Evolutionary conservation across 768 basidiomycete species (phyloP).

Genomic region (Calocera viscosa): DNA sequence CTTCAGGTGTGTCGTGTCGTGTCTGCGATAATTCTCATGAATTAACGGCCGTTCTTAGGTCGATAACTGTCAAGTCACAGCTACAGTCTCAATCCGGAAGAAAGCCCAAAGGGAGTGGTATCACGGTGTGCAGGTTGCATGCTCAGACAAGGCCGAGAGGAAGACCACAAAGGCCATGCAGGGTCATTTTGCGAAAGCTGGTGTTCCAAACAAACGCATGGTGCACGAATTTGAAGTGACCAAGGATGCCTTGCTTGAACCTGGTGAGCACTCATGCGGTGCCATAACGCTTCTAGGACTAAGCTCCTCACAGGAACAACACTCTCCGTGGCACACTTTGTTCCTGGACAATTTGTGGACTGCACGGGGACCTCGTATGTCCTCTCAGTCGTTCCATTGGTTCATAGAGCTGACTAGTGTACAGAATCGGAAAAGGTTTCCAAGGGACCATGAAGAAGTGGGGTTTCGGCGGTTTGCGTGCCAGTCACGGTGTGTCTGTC

Average conservation of each 20-base stretch:
- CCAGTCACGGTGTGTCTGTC: slow-evolving; percentile 91
- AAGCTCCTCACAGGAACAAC: slow-evolving; percentile 53
- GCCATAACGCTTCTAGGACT: background rate
- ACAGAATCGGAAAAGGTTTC: slow-evolving; percentile 91
- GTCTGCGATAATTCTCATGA: slow-evolving; percentile 13
- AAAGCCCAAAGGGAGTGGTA: slow-evolving; percentile 53
- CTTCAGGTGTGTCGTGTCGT: slow-evolving; percentile 54
- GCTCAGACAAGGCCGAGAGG: slow-evolving; percentile 59
- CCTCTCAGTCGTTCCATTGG: background rate
- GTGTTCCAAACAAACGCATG: slow-evolving; percentile 67
- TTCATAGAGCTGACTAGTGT: slow-evolving; percentile 11
- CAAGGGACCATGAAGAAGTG: slow-evolving; percentile 95
- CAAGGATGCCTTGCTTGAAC: slow-evolving; percentile 74
- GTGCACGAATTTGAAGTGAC: slow-evolving; percentile 85
- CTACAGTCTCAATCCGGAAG: slow-evolving; percentile 53
- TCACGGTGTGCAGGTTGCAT: slow-evolving; percentile 89
- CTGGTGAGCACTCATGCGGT: slow-evolving; percentile 45
- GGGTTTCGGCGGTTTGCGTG: slow-evolving; percentile 80
- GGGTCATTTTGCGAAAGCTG: slow-evolving; percentile 79
- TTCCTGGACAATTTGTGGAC: slow-evolving; percentile 93
- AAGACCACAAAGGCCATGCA: slow-evolving; percentile 66
- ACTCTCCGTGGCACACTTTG: slow-evolving; percentile 84
- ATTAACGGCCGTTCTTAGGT: too few species aligned
- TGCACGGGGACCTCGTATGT: slow-evolving; percentile 81
- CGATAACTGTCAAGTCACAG: slow-evolving; percentile 82